Evolutionary conservation across 2,329 filamentous ascomycete species (phyloP), one percentile per base, ranked within the genome.

Genomic region (Clarireedia monteithiana): DNA sequence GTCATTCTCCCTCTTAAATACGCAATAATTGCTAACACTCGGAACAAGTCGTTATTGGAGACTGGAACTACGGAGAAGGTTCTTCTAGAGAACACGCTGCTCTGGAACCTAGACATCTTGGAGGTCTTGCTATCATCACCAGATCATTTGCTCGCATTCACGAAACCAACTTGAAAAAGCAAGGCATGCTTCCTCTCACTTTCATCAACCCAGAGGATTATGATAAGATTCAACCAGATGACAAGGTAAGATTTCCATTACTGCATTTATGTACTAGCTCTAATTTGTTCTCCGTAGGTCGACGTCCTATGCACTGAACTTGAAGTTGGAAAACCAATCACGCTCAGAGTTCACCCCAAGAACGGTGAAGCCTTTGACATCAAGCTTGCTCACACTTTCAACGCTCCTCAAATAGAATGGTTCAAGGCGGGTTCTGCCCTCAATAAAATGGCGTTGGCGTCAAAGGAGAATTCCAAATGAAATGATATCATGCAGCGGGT

Each of bases 81-180:
- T 89, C 84, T 72, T 97, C 94, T 62, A 91, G 94, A 82, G 94
- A 99, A 81, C 94, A 99, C 74, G 94, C 94, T 67, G 94, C 94
- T 74, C 85, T 99, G 60, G 92, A 99, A 81, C 94, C 94, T 71
- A 86, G 94, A 73, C 92, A 97, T 79, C 86, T 99, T 63, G 94
- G 94, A 70, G 94, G 92, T 74, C 83, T 96, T 69, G 94, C 92
- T 70, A 96, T 99, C 79, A 95, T 99, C 73, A 91, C 88, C 71
- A 87, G 90, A 71, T 89, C 84, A 63, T 99, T 99, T 72, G 94
- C 94, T 70, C 94, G 94, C 88, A 99, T 99, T 71, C 94, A 99
- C 83, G 94, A 99, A 83, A 99, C 94, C 80, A 99, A 99, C 84
- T 78, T 99, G 80, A 99, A 99, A 89, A 99, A 99, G 87, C 94